A percentile compares a stretch with the other conserved stretches of the same genome.
phyloP scores from a whole-genome alignment of 352 stramenopile species.

The Pythium monospermum region DNA sequence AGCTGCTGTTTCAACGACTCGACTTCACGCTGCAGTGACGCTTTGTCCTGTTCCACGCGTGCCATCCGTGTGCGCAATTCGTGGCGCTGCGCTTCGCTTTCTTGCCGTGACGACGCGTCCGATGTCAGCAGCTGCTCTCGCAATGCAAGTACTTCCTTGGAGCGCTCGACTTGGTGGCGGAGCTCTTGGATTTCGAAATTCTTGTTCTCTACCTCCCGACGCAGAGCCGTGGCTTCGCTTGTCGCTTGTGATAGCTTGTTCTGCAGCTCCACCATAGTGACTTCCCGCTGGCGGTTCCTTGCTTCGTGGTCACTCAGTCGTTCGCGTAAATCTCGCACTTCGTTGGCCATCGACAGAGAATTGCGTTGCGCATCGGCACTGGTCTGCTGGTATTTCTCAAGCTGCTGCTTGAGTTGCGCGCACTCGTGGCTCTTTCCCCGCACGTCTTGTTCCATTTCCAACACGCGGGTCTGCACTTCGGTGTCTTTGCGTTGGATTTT shows the following conservation, averaged over 20 bases:
- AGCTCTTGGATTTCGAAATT: slow-evolving; percentile 44
- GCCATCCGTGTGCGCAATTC: slow-evolving; percentile 37
- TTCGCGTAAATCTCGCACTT: slow-evolving; percentile 27
- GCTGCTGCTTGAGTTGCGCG: slow-evolving; percentile 12
- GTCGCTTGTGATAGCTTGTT: slow-evolving; percentile 24
- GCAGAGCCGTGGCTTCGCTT: slow-evolving; percentile 12
- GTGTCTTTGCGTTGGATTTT: slow-evolving; percentile 73
- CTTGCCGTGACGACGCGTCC: slow-evolving; percentile 35
- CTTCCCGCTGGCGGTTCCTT: slow-evolving; percentile 12
- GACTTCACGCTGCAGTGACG: background rate
- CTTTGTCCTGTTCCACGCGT: slow-evolving; percentile 8
- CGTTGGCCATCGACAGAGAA: background rate
- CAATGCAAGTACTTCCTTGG: slow-evolving; percentile 30
- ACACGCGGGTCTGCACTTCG: slow-evolving; percentile 45
- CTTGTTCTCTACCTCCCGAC: slow-evolving; percentile 41
- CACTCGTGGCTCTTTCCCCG: slow-evolving; percentile 36
- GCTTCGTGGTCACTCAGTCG: slow-evolving; percentile 19
- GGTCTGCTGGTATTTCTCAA: background rate
- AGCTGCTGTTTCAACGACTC: slow-evolving; percentile 18
- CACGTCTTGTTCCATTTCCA: slow-evolving; percentile 52
- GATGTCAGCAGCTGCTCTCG: slow-evolving; percentile 49
- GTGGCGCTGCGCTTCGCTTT: slow-evolving; percentile 38
- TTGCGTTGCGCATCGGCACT: slow-evolving; percentile 1
- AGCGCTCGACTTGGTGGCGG: slow-evolving; percentile 42
- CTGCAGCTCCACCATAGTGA: slow-evolving; percentile 26